These are phyloP conservation scores for Verbascum thapsus DNA, from an alignment of 257 asterid genomes.

Conservation along the genomic window DNA sequence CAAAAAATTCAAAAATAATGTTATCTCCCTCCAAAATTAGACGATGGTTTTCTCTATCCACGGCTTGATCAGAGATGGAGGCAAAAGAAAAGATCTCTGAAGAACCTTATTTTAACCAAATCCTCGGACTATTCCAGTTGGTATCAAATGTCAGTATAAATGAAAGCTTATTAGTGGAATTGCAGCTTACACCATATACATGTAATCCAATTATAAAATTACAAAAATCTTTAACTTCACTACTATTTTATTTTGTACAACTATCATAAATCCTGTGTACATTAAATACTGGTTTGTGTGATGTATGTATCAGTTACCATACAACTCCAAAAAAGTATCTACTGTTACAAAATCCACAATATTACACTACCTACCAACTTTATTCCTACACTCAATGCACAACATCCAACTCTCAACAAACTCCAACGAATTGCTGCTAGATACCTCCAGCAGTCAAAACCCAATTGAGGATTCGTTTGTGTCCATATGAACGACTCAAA, in stretches of 20 bases:
- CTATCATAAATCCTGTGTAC: not conserved
- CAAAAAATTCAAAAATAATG: not conserved
- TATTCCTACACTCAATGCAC: slow-evolving; percentile 23
- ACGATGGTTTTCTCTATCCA: not conserved
- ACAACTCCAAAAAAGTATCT: slow-evolving; percentile 20
- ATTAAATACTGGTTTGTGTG: not conserved
- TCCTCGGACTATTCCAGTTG: not conserved
- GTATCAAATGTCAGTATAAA: not conserved
- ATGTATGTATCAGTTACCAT: slow-evolving; percentile 12
- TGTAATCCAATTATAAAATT: not conserved
- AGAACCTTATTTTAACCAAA: not conserved
- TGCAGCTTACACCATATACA: not conserved
- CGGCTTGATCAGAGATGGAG: slow-evolving; percentile 5
- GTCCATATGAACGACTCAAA: not conserved
- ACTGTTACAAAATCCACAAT: not conserved
- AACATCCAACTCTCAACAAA: not conserved
- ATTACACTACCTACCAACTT: slow-evolving; percentile 13
- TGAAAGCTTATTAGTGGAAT: not conserved
- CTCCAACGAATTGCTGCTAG: not conserved
- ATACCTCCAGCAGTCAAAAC: not conserved
- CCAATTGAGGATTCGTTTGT: slow-evolving; percentile 11
- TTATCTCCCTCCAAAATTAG: slow-evolving; percentile 4
- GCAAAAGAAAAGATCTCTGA: not conserved
- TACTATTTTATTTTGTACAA: not conserved
- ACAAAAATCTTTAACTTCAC: slow-evolving; percentile 9